Conservation (phyloP, 2,329 filamentous ascomycete species). For the Colletotrichum falcatum region DNA sequence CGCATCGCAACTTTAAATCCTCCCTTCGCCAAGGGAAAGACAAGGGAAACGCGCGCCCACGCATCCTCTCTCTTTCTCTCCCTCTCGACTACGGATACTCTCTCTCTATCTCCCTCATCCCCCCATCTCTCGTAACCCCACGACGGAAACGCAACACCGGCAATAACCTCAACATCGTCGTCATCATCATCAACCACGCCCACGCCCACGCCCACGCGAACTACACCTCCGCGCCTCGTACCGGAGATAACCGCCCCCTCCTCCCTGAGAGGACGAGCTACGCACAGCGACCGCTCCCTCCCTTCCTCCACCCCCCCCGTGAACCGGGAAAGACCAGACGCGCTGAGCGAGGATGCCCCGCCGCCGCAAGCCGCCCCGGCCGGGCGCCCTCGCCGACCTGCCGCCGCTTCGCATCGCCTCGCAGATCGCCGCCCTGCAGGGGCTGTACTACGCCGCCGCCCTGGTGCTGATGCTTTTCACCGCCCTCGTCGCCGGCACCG, state of each 20-base stretch:
- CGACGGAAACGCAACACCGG: neutral
- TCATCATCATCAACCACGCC: neutral
- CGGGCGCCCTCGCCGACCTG: conserved; percentile 71
- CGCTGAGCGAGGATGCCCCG: conserved; percentile 60
- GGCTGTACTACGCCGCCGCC: conserved; percentile 65
- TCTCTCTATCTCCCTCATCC: neutral
- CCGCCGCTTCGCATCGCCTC: conserved; percentile 69
- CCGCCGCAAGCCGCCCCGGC: conserved; percentile 67
- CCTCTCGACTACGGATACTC: neutral
- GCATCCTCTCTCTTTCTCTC: neutral
- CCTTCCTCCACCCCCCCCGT: neutral
- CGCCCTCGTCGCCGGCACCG: conserved; percentile 66
- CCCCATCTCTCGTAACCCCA: neutral
- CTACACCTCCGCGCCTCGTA: neutral
- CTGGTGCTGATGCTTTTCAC: conserved; percentile 69
- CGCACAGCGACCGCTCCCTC: neutral
- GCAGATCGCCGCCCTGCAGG: conserved; percentile 69
- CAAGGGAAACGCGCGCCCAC: neutral
- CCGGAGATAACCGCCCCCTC: neutral
- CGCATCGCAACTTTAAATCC: conserved; percentile 7
- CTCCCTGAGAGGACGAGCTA: neutral
- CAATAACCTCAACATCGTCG: neutral
- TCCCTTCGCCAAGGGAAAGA: neutral
- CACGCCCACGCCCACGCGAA: neutral
- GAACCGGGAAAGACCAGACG: neutral